Evolutionary conservation across 192 early-diverging fungal species (phyloP), one percentile per base, ranked within the genome.

Genomic region (Coemansia sp.): DNA sequence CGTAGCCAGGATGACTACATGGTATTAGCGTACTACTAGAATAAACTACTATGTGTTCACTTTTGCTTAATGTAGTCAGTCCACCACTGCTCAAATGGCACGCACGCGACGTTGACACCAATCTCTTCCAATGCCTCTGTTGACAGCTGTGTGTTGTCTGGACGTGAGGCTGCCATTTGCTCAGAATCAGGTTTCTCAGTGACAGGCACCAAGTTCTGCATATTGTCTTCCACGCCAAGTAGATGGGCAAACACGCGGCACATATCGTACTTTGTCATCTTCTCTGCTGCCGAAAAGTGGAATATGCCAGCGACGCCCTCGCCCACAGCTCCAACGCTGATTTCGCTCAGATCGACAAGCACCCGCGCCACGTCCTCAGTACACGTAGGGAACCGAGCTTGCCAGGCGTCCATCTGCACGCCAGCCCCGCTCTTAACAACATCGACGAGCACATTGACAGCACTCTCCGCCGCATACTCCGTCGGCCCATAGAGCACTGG

Each of bases 361-460:
- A 91, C 91, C 20, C 89, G 76, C 8, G 90, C 92, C 16, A 94
- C 86, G 69, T 95, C 92, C 12, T 80, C 83, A 8, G 90, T 90
- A 68, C 95, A 92, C n/a, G 93, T 94, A 3, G 95, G 95, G 77
- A 89, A 97, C 47, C 95, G 86, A 16, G 75, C 70, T 29, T 89
- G 88, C 57, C 80, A 82, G 51, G 93, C 82, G 71, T 97, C 93
- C 82, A 95, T 92, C 15, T 84, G 66, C 2, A 75, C 79, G 78
- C 87, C 54, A 47, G 57, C 63, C 3, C 63, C 38, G 10, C 29
- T 46, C 52, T 55, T 75, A 6, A 94, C 86, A 55, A 86, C 74
- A 36, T 90, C 90, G 15, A 95, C 68, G 52, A 97, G 80, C 33
- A 86, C 70, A 55, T 94, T 93, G 40, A 95, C 89, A 3, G 94